Percentiles rank a stretch among this genome's conserved stretches.
Evolutionary conservation across 1,284 basidiomycete species (phyloP).

Genomic region (Ustilago vetiveriae): DNA sequence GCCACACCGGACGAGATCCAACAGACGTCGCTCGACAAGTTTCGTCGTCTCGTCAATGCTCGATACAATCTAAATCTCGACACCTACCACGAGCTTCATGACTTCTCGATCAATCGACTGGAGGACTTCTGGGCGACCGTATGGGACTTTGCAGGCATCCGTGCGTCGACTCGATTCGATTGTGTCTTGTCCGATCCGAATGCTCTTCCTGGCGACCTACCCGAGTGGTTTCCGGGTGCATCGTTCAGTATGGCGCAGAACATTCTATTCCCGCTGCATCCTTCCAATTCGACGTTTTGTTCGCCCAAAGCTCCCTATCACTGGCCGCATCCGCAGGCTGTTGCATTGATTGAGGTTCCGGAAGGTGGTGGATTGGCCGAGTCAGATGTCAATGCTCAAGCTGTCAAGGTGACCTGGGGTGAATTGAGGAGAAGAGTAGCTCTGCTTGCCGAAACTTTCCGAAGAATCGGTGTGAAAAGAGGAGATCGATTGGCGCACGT

Average conservation of each 20-base stretch:
- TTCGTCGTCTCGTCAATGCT: slow-evolving; percentile 41
- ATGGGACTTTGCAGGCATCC: slow-evolving; percentile 47
- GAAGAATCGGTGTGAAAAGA: slow-evolving; percentile 31
- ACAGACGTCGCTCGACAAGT: slow-evolving; percentile 41
- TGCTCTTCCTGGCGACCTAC: slow-evolving; percentile 45
- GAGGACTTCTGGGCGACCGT: slow-evolving; percentile 44
- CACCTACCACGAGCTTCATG: slow-evolving; percentile 49
- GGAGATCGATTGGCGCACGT: slow-evolving; percentile 44
- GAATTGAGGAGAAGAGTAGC: slow-evolving; percentile 40
- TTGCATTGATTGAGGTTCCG: slow-evolving; percentile 38
- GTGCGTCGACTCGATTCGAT: slow-evolving; percentile 31
- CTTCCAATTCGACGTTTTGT: slow-evolving; percentile 40
- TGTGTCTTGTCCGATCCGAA: slow-evolving; percentile 36
- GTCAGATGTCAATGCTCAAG: slow-evolving; percentile 5
- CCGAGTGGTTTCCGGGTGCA: slow-evolving; percentile 45
- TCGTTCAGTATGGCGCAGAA: slow-evolving; percentile 44
- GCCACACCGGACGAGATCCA: slow-evolving; percentile 22
- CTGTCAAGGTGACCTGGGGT: slow-evolving; percentile 39
- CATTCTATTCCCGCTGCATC: slow-evolving; percentile 53
- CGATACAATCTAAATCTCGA: slow-evolving; percentile 29
- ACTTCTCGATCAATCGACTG: slow-evolving; percentile 42
- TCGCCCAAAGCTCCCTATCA: slow-evolving; percentile 39
- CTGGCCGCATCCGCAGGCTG: slow-evolving; percentile 26
- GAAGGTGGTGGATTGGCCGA: slow-evolving; percentile 38
- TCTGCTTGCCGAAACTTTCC: slow-evolving; percentile 36